Evolutionary conservation across 2,329 filamentous ascomycete species (phyloP).

Genomic region (Ophiostoma pallidulum): DNA sequence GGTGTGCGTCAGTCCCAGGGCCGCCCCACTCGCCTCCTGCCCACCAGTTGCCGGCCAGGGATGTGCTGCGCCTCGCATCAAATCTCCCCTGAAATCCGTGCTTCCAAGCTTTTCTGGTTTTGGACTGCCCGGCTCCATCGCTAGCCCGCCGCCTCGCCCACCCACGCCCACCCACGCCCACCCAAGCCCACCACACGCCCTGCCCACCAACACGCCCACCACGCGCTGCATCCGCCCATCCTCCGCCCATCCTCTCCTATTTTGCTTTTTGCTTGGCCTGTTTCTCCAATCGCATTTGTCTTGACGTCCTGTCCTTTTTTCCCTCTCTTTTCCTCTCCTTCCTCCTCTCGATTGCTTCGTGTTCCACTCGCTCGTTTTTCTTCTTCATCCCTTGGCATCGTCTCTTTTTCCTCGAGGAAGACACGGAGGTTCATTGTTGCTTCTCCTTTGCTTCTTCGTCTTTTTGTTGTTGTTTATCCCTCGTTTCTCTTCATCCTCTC

Average conservation of each 20-base stretch:
- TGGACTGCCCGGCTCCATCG: constrained; percentile 3
- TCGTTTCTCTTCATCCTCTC: constrained; percentile 6
- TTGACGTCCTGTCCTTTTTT: too few relatives aligned
- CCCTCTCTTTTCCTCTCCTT: not conserved
- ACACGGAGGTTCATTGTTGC: not conserved
- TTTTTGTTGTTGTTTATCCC: not conserved
- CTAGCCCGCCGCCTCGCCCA: not conserved
- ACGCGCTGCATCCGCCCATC: not conserved
- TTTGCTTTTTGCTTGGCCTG: not conserved
- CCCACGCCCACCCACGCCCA: too few relatives aligned
- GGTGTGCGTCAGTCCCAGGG: not conserved
- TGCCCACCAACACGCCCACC: not conserved
- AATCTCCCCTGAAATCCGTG: constrained; percentile 14
- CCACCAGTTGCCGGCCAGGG: not conserved
- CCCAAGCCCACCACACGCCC: too few relatives aligned
- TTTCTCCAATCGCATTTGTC: not conserved
- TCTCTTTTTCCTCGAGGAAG: not conserved
- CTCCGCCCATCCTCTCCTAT: not conserved
- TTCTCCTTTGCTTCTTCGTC: constrained; percentile 1
- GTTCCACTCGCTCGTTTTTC: not conserved
- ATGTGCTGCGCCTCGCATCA: constrained; percentile 17
- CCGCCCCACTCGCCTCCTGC: too few relatives aligned
- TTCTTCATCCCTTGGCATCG: too few relatives aligned
- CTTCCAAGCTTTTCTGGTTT: constrained; percentile 8
- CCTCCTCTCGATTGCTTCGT: not conserved